Base-by-base conservation (phyloP, 208 protist genomes). In the Leishmania mexicana region DNA sequence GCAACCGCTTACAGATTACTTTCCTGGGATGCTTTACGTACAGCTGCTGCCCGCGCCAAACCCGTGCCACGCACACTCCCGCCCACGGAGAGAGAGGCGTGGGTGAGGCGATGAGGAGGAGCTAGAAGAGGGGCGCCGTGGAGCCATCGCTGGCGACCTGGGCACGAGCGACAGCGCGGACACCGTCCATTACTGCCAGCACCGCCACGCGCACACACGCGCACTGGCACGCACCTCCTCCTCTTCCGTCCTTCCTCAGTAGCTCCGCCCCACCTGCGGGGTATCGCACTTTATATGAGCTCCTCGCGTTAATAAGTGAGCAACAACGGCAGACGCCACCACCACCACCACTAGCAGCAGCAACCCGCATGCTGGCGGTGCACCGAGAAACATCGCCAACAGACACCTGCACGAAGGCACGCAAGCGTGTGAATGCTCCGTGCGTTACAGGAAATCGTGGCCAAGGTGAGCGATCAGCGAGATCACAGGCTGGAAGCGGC, bases 401-500 rank as follows among this genome's bases (percentile, higher is more conserved):
- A 47, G 28, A 21, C n/a, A 3, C 53, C 73, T 62, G 35, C 31
- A 76, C 53, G 53, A 49, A 13, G 15, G 35, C 31, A 42, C n/a
- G 38, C 49, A 53, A 38, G 28, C 24, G 7, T 28, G 38, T 35
- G 3, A 13, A 45, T 40, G 7, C 31, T 3, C 53, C 62, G 53
- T 5, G 40, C 15, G 24, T 86, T 89, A 97, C 75, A 97, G 74
- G 83, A 92, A 96, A 74, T 92, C 86, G 67, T 95, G 90, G 24
- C 88, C 92, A 51, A 97, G 83, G 75, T 93, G 91, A 28, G 92
- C 94, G 31, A 96, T 62, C 17, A 96, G 84, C 17, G 92, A 95
- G 38, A 96, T 79, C 3, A 96, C 89, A 1, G 92, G 94, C 78
- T 97, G 92, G 78, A 96, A 97, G 49, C 91, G 84, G 15, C 94